Evolutionary conservation across 139 green algal genomes (phyloP).

Genomic region (Zygnema cylindricum): DNA sequence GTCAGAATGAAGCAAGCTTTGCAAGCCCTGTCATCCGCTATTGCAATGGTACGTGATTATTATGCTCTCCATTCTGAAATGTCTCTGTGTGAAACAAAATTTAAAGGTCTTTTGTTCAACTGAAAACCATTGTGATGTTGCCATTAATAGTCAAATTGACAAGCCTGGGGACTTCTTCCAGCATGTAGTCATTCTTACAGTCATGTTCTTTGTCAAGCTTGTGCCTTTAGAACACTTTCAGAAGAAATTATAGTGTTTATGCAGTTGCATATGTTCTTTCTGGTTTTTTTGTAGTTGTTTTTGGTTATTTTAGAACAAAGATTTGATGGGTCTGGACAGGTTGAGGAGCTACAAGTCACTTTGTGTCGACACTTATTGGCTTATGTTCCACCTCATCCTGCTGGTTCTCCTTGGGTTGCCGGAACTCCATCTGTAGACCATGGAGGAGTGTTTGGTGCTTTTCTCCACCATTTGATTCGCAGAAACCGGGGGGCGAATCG

Average conservation of each 20-base stretch:
- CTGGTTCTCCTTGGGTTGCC: not conserved
- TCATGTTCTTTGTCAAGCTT: too few relatives aligned
- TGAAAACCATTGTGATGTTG: constrained; percentile 76
- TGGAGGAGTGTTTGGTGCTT: constrained; percentile 58
- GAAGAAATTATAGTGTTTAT: too few relatives aligned
- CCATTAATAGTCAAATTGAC: too few relatives aligned
- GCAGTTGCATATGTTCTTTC: too few relatives aligned
- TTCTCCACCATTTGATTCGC: constrained; percentile 71
- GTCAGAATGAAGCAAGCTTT: constrained; percentile 41
- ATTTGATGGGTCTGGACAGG: constrained; percentile 37
- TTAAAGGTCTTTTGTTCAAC: constrained; percentile 77
- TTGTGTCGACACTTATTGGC: constrained; percentile 44
- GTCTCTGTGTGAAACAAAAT: constrained; percentile 71
- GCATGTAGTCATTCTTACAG: too few relatives aligned
- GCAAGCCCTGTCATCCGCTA: constrained; percentile 15
- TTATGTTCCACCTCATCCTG: constrained; percentile 12
- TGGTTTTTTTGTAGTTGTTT: too few relatives aligned
- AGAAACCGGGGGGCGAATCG: constrained; percentile 76
- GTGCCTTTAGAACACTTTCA: too few relatives aligned
- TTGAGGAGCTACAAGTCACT: constrained; percentile 58
- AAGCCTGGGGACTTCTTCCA: too few relatives aligned
- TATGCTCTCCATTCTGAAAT: constrained; percentile 72
- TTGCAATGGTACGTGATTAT: constrained; percentile 67
- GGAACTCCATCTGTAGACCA: not conserved
- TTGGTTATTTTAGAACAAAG: too few relatives aligned